phyloP scores from a whole-genome alignment of 768 basidiomycete species.

The Trametes maxima region DNA sequence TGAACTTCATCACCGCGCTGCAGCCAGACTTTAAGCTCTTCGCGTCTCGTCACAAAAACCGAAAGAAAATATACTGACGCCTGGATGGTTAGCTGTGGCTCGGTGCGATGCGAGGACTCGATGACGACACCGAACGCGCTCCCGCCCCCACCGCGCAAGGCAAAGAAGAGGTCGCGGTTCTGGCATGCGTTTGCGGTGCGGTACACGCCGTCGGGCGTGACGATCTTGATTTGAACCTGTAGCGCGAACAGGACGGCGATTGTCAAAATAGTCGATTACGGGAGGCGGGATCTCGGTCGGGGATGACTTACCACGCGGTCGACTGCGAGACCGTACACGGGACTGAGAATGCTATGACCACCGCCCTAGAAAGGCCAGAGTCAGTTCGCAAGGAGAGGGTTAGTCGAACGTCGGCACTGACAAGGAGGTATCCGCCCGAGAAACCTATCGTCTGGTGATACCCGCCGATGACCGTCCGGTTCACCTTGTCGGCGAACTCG shows the following conservation, averaged over 20 bases:
- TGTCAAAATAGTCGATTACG: not conserved
- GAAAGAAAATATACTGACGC: constrained; percentile 28
- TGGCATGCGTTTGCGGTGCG: constrained; percentile 48
- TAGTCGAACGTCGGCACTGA: constrained; percentile 1
- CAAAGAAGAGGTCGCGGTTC: constrained; percentile 56
- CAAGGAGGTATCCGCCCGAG: constrained; percentile 40
- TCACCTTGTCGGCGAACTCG: constrained; percentile 38
- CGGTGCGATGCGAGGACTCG: constrained; percentile 27
- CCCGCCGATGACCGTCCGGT: constrained; percentile 40
- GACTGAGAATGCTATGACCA: constrained; percentile 34
- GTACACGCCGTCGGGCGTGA: constrained; percentile 53
- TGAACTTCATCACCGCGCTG: constrained; percentile 35
- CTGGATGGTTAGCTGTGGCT: constrained; percentile 28
- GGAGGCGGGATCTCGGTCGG: not conserved
- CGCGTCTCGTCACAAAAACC: not conserved
- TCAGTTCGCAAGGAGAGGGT: not conserved
- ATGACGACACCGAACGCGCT: constrained; percentile 40
- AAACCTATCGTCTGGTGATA: constrained; percentile 40
- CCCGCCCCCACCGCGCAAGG: constrained; percentile 49
- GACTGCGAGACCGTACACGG: constrained; percentile 34
- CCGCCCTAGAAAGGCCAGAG: constrained; percentile 28
- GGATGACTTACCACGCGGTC: constrained; percentile 33
- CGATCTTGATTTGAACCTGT: constrained; percentile 51
- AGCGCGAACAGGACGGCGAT: not conserved
- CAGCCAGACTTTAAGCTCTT: not conserved